A percentile compares a stretch with the other conserved stretches of the same genome.
These are phyloP conservation scores for Penicillium simplicissimum DNA, from an alignment of 495 filamentous ascomycete genomes.

Conservation along the genomic window DNA sequence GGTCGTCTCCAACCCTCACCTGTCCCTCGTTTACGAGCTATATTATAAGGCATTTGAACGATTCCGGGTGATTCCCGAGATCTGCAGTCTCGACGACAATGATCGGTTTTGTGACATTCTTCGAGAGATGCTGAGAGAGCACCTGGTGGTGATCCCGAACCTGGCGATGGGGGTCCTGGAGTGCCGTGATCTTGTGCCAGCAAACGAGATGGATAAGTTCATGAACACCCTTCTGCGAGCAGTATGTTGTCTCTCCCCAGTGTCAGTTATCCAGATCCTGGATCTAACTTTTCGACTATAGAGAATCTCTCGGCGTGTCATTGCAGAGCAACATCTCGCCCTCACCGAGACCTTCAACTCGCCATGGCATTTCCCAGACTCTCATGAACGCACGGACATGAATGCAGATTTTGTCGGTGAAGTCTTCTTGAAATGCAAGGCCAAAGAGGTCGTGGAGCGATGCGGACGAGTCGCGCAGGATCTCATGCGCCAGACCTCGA, in stretches of 20 bases:
- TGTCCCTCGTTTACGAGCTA: slow-evolving; percentile 92
- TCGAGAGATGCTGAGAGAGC: slow-evolving; percentile 75
- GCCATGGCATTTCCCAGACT: slow-evolving; percentile 85
- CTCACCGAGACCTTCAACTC: slow-evolving; percentile 96
- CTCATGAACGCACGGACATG: slow-evolving; percentile 59
- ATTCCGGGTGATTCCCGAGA: slow-evolving; percentile 78
- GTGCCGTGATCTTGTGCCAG: slow-evolving; percentile 73
- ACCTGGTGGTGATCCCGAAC: slow-evolving; percentile 89
- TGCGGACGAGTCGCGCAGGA: slow-evolving; percentile 73
- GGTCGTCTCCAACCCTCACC: slow-evolving; percentile 91
- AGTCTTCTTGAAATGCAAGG: slow-evolving; percentile 92
- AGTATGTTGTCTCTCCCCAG: slow-evolving; percentile 45
- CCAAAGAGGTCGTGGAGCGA: slow-evolving; percentile 80
- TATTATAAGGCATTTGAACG: slow-evolving; percentile 95
- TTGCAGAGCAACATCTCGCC: slow-evolving; percentile 95
- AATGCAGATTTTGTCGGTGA: slow-evolving; percentile 91
- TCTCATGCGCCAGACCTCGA: slow-evolving; percentile 70
- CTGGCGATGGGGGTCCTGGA: slow-evolving; percentile 93
- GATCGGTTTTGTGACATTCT: slow-evolving; percentile 83
- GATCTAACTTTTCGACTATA: slow-evolving; percentile 31
- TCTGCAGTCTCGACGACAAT: slow-evolving; percentile 87
- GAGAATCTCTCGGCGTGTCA: slow-evolving; percentile 93
- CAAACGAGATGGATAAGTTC: slow-evolving; percentile 82
- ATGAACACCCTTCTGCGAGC: slow-evolving; percentile 93
- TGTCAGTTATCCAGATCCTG: neutral